These are phyloP conservation scores for Macrolepiota albuminosa DNA, from an alignment of 768 basidiomycete species.

Conservation along the genomic window DNA sequence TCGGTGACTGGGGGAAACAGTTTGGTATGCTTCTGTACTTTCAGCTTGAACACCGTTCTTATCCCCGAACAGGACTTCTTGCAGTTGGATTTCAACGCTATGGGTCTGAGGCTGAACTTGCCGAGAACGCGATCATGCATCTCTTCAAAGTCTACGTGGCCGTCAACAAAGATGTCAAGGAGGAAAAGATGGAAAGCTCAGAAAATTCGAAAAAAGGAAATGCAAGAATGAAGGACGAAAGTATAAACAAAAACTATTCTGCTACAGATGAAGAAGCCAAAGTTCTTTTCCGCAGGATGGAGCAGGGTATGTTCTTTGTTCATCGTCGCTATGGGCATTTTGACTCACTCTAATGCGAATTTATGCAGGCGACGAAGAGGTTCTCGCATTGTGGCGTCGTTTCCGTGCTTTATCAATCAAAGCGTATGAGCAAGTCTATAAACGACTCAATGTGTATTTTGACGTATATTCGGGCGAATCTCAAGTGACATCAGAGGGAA, in stretches of 20 bases:
- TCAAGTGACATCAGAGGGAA: constrained; percentile 61
- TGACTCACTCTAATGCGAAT: background rate
- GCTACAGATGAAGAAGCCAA: constrained; percentile 79
- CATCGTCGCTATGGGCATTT: background rate
- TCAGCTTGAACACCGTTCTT: too few relatives aligned
- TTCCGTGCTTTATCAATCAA: constrained; percentile 89
- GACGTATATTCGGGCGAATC: constrained; percentile 92
- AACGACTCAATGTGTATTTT: constrained; percentile 81
- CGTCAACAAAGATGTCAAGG: constrained; percentile 68
- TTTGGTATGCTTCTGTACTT: constrained; percentile 33
- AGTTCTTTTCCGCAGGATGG: constrained; percentile 5
- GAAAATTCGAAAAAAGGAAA: constrained; percentile 38
- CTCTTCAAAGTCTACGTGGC: constrained; percentile 91
- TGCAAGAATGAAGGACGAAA: constrained; percentile 25
- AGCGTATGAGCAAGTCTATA: constrained; percentile 85
- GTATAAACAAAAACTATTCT: constrained; percentile 53
- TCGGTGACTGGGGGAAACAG: constrained; percentile 98
- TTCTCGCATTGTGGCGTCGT: constrained; percentile 81
- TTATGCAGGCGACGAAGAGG: constrained; percentile 61
- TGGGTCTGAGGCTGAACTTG: constrained; percentile 76
- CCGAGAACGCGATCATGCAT: constrained; percentile 88
- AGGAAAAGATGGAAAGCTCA: constrained; percentile 18
- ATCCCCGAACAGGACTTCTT: constrained; percentile 57
- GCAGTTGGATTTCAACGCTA: constrained; percentile 89
- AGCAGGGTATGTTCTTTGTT: constrained; percentile 2